These are phyloP conservation scores for Neofusicoccum ribis DNA, from an alignment of 2,329 filamentous ascomycete genomes.

Conservation along the genomic window DNA sequence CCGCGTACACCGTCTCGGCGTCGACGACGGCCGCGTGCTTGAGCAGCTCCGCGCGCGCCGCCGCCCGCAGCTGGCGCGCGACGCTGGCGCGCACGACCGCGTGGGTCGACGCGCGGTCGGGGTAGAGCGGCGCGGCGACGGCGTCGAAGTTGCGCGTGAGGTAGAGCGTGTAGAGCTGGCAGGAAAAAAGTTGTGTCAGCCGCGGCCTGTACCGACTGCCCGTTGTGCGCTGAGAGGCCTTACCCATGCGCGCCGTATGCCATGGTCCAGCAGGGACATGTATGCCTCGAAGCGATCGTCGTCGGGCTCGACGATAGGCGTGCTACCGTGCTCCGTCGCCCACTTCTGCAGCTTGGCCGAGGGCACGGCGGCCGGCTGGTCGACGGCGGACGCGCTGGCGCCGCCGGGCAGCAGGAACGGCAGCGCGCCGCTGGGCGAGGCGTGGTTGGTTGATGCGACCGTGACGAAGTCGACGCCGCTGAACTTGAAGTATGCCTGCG, in stretches of 20 bases:
- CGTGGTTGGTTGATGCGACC: conserved; percentile 82
- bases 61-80: conserved; percentile 65
- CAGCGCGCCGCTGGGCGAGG: conserved; percentile 82
- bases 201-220: not conserved
- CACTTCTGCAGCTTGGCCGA: conserved; percentile 71
- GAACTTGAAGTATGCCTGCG: conserved; percentile 81
- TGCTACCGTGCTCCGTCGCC: conserved; percentile 50
- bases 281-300: conserved; percentile 71
- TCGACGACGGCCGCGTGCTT: conserved; percentile 62
- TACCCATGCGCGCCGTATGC: conserved; percentile 85
- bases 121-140: conserved; percentile 72
- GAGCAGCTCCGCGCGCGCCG: conserved; percentile 73
- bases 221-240: conserved; percentile 23
- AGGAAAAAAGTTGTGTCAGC: too few species aligned
- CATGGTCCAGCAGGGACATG: conserved; percentile 71
- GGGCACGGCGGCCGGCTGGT: conserved; percentile 50
- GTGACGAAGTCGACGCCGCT: conserved; percentile 66
- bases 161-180: conserved; percentile 75
- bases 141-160: conserved; percentile 66
- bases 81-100: conserved; percentile 63
- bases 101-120: conserved; percentile 61
- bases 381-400: conserved; percentile 25
- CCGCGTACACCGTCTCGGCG: conserved; percentile 57
- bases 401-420: conserved; percentile 73
- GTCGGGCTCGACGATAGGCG: conserved; percentile 45